A percentile compares a stretch with the other conserved stretches of the same genome.
These are phyloP conservation scores for Biscogniauxia sp. DNA, from an alignment of 2,329 filamentous ascomycete species.

Conservation along the genomic window DNA sequence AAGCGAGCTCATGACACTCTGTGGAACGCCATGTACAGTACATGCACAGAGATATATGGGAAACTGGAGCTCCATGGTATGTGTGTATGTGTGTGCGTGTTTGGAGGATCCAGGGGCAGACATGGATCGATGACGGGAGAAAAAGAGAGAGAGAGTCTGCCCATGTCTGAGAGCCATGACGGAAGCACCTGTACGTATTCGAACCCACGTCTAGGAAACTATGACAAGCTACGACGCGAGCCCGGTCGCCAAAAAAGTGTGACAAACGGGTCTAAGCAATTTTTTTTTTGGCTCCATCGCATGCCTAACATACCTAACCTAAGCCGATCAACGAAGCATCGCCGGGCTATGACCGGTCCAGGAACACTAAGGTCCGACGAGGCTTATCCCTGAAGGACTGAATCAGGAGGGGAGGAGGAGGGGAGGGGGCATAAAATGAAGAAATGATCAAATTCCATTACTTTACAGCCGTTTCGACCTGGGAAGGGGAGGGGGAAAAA, in stretches of 20 bases:
- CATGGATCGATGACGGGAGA: slow-evolving; percentile 9
- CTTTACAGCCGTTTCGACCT: not conserved
- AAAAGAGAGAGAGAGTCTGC: slow-evolving; percentile 7
- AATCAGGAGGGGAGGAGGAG: not conserved
- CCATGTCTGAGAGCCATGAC: slow-evolving; percentile 30
- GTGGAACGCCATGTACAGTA: slow-evolving; percentile 10
- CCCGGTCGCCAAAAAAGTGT: slow-evolving; percentile 15
- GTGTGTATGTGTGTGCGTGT: slow-evolving; percentile 4
- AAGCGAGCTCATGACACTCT: slow-evolving; percentile 14
- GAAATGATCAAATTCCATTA: not conserved
- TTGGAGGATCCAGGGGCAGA: slow-evolving; percentile 11
- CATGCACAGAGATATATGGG: slow-evolving; percentile 11
- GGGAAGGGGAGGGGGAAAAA: not conserved
- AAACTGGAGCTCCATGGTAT: slow-evolving; percentile 11
- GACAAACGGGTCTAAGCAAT: slow-evolving; percentile 24
- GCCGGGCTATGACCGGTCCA: slow-evolving; percentile 7
- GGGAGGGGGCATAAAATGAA: slow-evolving; percentile 4
- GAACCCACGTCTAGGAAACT: slow-evolving; percentile 15
- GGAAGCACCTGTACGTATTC: slow-evolving; percentile 22
- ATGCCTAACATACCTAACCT: slow-evolving; percentile 3
- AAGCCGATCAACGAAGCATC: slow-evolving; percentile 28
- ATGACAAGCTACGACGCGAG: slow-evolving; percentile 15
- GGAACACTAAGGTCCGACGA: slow-evolving; percentile 1
- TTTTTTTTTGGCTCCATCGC: slow-evolving; percentile 17
- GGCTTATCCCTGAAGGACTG: slow-evolving; percentile 6